Evolutionary conservation across 306 rosid genomes (phyloP).

Genomic region (Vicia sativa): DNA sequence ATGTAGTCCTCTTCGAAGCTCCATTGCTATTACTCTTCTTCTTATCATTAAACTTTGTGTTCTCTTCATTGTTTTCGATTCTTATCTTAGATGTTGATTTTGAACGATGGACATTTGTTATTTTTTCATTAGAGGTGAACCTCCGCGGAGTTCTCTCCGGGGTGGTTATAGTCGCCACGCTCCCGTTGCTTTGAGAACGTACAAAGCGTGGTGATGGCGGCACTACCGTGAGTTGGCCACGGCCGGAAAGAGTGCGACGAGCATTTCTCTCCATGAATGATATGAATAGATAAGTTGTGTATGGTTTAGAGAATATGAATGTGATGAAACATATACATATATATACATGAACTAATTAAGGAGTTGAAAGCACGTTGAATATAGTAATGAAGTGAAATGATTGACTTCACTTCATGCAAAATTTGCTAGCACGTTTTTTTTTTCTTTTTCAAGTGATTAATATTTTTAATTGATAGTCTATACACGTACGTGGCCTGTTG

Average conservation of each 20-base stretch:
- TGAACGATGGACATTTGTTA: slow-evolving; percentile 38
- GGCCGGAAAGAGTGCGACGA: slow-evolving; percentile 22
- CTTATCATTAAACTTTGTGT: slow-evolving; percentile 33
- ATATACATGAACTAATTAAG: not conserved
- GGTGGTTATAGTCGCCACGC: slow-evolving; percentile 25
- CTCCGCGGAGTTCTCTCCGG: slow-evolving; percentile 31
- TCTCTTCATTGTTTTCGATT: slow-evolving; percentile 35
- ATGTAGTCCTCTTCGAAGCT: slow-evolving; percentile 38
- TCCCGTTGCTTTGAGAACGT: slow-evolving; percentile 55
- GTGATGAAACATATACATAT: not conserved
- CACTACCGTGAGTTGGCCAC: slow-evolving; percentile 2
- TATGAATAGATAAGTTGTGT: not conserved
- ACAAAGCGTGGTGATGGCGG: slow-evolving; percentile 46
- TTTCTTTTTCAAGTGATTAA: no score
- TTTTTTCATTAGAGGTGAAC: slow-evolving; percentile 41
- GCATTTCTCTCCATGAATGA: slow-evolving; percentile 39
- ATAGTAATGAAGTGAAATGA: slow-evolving; percentile 5
- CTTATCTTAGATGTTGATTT: slow-evolving; percentile 55
- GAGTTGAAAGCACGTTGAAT: slow-evolving; percentile 12
- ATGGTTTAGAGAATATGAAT: not conserved
- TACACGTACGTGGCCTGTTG: no score
- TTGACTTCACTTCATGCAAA: slow-evolving; percentile 28
- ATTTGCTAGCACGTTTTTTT: slow-evolving; percentile 27
- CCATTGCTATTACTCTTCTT: slow-evolving; percentile 33
- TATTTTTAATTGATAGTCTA: no score